A percentile compares a stretch with the other conserved stretches of the same genome.
phyloP scores from a whole-genome alignment of 177 flowering plant genomes.

The Vitis hybrid region DNA sequence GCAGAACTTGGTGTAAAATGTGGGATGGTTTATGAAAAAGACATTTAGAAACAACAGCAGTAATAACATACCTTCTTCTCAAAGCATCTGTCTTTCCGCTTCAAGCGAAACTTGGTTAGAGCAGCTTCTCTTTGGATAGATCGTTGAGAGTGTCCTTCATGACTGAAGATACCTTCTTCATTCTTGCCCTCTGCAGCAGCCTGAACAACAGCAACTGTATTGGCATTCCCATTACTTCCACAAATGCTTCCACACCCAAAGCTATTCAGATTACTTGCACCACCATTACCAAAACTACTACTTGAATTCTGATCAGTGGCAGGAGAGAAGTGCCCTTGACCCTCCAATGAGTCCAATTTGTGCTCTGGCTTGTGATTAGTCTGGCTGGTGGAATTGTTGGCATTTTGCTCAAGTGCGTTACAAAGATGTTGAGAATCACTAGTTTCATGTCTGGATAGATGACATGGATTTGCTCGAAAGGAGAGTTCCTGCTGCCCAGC shows the following conservation, averaged over 20 bases:
- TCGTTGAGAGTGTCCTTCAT: conserved; percentile 27
- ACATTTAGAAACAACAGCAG: too few species aligned
- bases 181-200: conserved; percentile 38
- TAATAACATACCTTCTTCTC: conserved; percentile 72
- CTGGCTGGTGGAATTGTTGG: conserved; percentile 20
- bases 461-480: conserved; percentile 20
- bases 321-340: conserved; percentile 37
- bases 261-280: conserved; percentile 36
- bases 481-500: conserved; percentile 31
- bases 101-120: conserved; percentile 74
- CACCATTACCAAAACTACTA: conserved; percentile 63
- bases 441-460: conserved; percentile 32
- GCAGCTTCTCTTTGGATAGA: conserved; percentile 82
- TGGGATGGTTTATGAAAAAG: too few species aligned
- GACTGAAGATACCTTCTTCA: conserved; percentile 27
- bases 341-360: conserved; percentile 40
- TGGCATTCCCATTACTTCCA: conserved; percentile 51
- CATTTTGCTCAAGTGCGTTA: conserved; percentile 25
- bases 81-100: conserved; percentile 91
- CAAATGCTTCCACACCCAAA: conserved; percentile 45
- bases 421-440: conserved; percentile 17
- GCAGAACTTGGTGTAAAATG: too few species aligned
- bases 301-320: conserved; percentile 55
- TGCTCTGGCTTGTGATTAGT: conserved; percentile 23
- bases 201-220: conserved; percentile 24